Evolutionary conservation across 1,284 basidiomycete species (phyloP), one percentile per base, ranked within the genome.

Genomic region (Cryptococcus maquisensis): DNA sequence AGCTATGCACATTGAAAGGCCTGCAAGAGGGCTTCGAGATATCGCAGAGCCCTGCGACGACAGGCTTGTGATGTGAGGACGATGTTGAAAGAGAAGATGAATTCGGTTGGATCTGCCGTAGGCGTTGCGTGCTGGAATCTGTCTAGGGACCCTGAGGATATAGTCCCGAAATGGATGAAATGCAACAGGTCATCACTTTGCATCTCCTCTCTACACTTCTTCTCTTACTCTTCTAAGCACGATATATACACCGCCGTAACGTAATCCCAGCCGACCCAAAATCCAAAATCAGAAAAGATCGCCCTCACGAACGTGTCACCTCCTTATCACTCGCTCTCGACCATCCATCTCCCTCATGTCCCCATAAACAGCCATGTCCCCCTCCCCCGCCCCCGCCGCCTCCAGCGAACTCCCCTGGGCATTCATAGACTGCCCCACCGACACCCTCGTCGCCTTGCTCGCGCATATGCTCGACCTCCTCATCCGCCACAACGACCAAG

Each of bases 381-480:
- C 45, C 28, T n/a, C 44, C 54, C 8, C 49, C 21, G 28, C 47
- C 20, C 39, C 47, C 13, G 24, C 52, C 28, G 28, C 52, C 7
- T 2, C 21, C 26, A 43, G 63, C 35, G 63, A 68, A 41, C 53
- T 78, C 13, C 75, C 76, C 9, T 75, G 74, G 73, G 74, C 74
- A 8, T 77, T 77, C 56, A 75, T 74, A 78, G 82, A 88, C 71
- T 85, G 85, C 64, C 81, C 84, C 61, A 82, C 88, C 72, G 88
- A 94, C 69, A 81, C 83, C 69, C 83, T 96, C 67, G 86, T 88
- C 61, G 79, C 86, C 56, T 86, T 96, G 63, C 91, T 95, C 76
- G 90, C 90, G 62, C 88, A 94, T 74, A 96, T 96, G 92, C 84
- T 96, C 64, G 84, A 91, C 70, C 85, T 91, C 60, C 79, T 97